Conservation (phyloP, 352 stramenopile species). For the Pseudoperonospora humuli region DNA sequence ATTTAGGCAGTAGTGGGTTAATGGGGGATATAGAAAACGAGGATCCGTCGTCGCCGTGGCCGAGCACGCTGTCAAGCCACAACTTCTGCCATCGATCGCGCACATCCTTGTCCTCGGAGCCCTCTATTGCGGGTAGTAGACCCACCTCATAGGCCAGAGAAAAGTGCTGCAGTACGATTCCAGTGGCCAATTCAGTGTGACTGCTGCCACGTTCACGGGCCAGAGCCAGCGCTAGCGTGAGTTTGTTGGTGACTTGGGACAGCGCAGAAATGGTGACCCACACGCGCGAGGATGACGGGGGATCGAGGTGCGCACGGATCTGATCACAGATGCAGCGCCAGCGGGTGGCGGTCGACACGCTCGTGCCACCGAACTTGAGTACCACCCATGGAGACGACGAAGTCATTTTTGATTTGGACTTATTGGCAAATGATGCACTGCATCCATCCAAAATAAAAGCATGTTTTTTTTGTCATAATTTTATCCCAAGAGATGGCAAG, state of each 20-base stretch:
- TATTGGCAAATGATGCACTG: conserved; percentile 14
- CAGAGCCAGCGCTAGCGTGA: conserved; percentile 48
- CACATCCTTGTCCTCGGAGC: conserved; percentile 32
- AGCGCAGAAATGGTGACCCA: conserved; percentile 87
- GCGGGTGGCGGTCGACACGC: conserved; percentile 67
- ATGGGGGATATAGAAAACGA: conserved; percentile 40
- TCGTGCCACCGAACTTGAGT: conserved; percentile 87
- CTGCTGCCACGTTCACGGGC: conserved; percentile 27
- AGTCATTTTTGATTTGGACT: conserved; percentile 2
- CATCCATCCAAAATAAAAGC: conserved; percentile 21
- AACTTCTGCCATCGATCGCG: conserved; percentile 50
- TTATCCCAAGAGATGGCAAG: too few species aligned
- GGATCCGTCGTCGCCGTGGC: conserved; percentile 30
- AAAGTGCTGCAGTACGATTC: conserved; percentile 66
- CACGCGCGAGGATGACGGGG: conserved; percentile 34
- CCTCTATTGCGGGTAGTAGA: conserved; percentile 40
- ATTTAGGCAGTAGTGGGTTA: conserved; percentile 31
- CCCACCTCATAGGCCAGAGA: conserved; percentile 59
- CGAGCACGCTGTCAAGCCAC: conserved; percentile 52
- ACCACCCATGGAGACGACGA: conserved; percentile 55
- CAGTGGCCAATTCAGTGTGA: conserved; percentile 38
- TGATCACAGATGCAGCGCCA: conserved; percentile 78
- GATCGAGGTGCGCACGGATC: conserved; percentile 47
- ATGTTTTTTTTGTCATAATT: too few species aligned
- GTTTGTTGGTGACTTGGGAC: conserved; percentile 83